These are phyloP conservation scores for Alternaria longipes DNA, from an alignment of 2,329 filamentous ascomycete genomes.

Conservation along the genomic window DNA sequence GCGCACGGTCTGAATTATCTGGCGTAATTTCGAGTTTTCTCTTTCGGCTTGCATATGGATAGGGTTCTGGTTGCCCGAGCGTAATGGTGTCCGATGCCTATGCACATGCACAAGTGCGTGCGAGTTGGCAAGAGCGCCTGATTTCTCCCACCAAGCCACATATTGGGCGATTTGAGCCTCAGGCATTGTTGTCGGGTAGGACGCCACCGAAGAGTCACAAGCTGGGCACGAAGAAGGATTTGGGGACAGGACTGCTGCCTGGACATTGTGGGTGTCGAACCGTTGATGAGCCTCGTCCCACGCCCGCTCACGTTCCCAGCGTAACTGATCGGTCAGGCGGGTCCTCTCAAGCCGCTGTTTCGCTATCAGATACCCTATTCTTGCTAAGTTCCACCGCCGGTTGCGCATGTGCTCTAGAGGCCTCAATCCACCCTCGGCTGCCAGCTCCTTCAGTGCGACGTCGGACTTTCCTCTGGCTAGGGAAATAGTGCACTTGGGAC, in stretches of 20 bases:
- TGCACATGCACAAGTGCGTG: slow-evolving; percentile 5
- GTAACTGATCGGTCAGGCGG: slow-evolving; percentile 26
- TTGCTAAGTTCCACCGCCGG: slow-evolving; percentile 31
- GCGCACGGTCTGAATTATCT: slow-evolving; percentile 23
- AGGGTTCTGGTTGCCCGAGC: slow-evolving; percentile 1
- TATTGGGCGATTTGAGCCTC: slow-evolving; percentile 14
- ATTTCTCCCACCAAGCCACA: slow-evolving; percentile 38
- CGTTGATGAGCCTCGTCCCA: slow-evolving; percentile 33
- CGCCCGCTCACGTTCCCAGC: slow-evolving; percentile 32
- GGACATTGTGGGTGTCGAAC: slow-evolving; percentile 2
- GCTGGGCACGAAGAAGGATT: slow-evolving; percentile 16
- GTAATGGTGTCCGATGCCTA: slow-evolving; percentile 8
- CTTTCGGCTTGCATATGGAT: not conserved
- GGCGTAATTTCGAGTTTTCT: slow-evolving; percentile 13
- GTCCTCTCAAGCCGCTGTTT: slow-evolving; percentile 21
- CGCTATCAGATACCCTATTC: slow-evolving; percentile 26
- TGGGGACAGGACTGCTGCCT: slow-evolving; percentile 20
- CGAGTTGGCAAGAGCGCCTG: slow-evolving; percentile 19
- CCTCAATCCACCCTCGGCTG: slow-evolving; percentile 25
- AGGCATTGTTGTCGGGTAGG: slow-evolving; percentile 14
- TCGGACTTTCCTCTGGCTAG: slow-evolving; percentile 27
- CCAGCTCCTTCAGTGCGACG: slow-evolving; percentile 19
- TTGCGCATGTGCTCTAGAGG: slow-evolving; percentile 23
- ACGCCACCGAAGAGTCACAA: slow-evolving; percentile 22
- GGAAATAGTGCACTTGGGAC: slow-evolving; percentile 26